These are phyloP conservation scores for Coemansia sp. DNA, from an alignment of 192 early-diverging fungal genomes.

Conservation along the genomic window DNA sequence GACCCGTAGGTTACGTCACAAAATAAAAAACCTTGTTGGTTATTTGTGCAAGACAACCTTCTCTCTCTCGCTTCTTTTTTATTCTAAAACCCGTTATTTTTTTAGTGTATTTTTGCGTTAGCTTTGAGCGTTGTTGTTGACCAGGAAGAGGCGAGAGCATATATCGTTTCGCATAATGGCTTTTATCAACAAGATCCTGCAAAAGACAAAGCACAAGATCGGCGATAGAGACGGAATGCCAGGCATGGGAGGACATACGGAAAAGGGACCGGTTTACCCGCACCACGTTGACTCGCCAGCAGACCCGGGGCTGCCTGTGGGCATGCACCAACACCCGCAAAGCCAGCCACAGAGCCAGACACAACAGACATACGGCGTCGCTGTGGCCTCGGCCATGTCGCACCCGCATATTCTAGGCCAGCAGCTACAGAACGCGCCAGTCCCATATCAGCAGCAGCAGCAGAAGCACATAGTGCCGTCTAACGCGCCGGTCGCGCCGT, in stretches of 20 bases:
- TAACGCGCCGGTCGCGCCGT: conserved; percentile 31
- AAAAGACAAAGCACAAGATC: conserved; percentile 58
- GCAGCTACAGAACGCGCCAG: conserved; percentile 18
- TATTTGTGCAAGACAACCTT: not conserved
- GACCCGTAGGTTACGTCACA: not conserved
- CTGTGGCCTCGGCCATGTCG: not conserved
- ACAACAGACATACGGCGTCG: conserved; percentile 7
- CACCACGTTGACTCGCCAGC: conserved; percentile 39
- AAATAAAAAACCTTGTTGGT: not conserved
- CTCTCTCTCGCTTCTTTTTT: not conserved
- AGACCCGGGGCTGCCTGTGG: conserved; percentile 17
- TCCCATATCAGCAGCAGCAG: conserved; percentile 7
- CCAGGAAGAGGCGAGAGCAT: not conserved
- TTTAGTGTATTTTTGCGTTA: not conserved
- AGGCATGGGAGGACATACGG: conserved; percentile 4
- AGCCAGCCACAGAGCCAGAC: conserved; percentile 3
- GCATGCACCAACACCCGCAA: conserved; percentile 4
- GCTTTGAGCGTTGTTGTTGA: not conserved
- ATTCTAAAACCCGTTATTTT: not conserved
- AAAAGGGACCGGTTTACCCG: conserved; percentile 16
- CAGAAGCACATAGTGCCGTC: conserved; percentile 53
- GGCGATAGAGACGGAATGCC: conserved; percentile 26
- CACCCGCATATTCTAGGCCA: conserved; percentile 15
- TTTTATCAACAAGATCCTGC: conserved; percentile 58
- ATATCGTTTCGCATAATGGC: conserved; percentile 26